Evolutionary conservation across 768 basidiomycete species (phyloP).

Genomic region (Dacryopinax primogenitus): DNA sequence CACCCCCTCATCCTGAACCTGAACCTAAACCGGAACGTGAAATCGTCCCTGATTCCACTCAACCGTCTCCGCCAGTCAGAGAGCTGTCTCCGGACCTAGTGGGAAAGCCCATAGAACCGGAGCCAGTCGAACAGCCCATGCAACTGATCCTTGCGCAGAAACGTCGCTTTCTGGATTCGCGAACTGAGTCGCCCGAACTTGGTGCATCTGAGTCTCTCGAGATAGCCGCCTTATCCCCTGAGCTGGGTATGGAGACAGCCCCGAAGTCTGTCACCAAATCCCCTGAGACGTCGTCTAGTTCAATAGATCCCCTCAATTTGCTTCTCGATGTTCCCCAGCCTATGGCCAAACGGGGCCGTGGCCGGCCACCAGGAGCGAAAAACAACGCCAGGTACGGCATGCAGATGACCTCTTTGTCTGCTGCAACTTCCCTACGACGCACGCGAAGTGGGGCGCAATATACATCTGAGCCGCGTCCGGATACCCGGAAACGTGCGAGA

Average conservation of each 20-base stretch:
- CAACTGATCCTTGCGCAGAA: background rate
- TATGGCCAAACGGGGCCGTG: background rate
- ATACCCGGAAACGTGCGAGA: background rate
- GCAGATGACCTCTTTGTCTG: background rate
- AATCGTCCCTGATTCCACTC: constrained; percentile 1
- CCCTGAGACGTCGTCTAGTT: background rate
- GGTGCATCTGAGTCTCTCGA: background rate
- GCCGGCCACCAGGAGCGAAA: background rate
- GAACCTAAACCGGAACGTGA: background rate
- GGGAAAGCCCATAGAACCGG: too few relatives aligned
- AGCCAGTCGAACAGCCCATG: background rate
- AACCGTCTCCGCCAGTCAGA: background rate
- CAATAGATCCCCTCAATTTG: background rate
- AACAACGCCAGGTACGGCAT: background rate
- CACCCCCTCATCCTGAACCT: background rate
- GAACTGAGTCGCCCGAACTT: background rate
- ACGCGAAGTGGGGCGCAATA: background rate
- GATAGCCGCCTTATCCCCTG: background rate
- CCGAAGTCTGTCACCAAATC: background rate
- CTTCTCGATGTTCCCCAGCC: background rate
- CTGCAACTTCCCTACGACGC: background rate
- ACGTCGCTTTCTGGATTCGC: background rate
- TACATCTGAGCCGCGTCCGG: background rate
- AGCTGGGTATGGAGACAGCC: background rate
- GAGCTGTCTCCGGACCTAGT: background rate